Evolutionary conservation across 2,329 filamentous ascomycete genomes (phyloP).

Genomic region (Meredithiella fracta): DNA sequence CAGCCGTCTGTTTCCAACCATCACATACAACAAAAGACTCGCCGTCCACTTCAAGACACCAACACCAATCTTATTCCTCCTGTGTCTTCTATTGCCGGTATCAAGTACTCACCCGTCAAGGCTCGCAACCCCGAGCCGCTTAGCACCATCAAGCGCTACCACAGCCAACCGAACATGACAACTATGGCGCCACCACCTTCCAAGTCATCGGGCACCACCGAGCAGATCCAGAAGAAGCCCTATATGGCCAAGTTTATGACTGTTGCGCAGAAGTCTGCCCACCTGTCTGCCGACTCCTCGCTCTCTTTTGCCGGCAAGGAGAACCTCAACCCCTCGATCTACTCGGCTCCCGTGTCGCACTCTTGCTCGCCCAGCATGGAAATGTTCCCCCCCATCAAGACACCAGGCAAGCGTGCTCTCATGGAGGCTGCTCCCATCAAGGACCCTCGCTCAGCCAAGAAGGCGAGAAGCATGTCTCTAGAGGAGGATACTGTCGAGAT

Average conservation of each 20-base stretch:
- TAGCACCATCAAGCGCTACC: constrained; percentile 1
- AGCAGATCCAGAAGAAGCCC: constrained; percentile 41
- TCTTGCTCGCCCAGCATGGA: constrained; percentile 28
- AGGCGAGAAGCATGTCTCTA: constrained; percentile 35
- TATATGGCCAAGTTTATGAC: constrained; percentile 43
- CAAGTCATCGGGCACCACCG: constrained; percentile 42
- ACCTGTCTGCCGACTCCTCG: constrained; percentile 23
- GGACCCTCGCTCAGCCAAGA: constrained; percentile 52
- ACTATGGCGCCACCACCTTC: constrained; percentile 46
- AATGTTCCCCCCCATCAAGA: constrained; percentile 23
- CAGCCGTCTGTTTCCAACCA: not conserved
- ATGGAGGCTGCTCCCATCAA: constrained; percentile 59
- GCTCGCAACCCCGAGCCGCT: constrained; percentile 6
- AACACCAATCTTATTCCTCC: constrained; percentile 10
- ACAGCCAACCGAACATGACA: constrained; percentile 4
- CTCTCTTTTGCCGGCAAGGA: constrained; percentile 31
- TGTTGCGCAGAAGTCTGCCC: constrained; percentile 34
- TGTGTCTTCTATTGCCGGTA: not conserved
- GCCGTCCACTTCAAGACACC: constrained; percentile 12
- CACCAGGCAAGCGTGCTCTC: constrained; percentile 34
- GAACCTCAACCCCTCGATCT: constrained; percentile 34
- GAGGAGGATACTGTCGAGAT: constrained; percentile 10
- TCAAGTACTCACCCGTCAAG: constrained; percentile 9
- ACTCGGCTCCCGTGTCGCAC: constrained; percentile 24
- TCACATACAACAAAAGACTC: constrained; percentile 3